Evolutionary conservation across 257 asterid genomes (phyloP), one percentile per base, ranked within the genome.

Genomic region (Lavandula angustifolia): DNA sequence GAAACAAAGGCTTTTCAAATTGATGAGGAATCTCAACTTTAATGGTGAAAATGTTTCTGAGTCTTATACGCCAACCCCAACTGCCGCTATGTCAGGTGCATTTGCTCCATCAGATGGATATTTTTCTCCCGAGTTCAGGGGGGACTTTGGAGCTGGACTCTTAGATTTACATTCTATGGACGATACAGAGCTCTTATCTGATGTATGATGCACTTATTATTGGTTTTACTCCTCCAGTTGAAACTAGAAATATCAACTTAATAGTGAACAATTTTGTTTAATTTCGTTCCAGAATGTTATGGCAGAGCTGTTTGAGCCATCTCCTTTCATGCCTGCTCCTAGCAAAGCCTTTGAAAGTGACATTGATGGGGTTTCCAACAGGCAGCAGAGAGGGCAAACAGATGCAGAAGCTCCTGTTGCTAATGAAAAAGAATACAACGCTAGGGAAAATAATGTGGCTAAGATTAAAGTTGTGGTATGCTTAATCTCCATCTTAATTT

Each of bases 91-190:
- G 75, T 74, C 86, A 27, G 89, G 85, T 66, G 83, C 83, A 62
- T 75, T 87, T 66, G 73, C 91, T 69, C 76, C 82, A n/a, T 64
- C 86, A 34, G 95, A 83, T 32, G 91, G 92, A 8, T 72, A 76
- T 61, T 81, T 82, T 75, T 84, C 96, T 66, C 95, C 97, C 4
- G 97, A 90, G 64, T 86, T 90, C 73, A 81, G 95, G 63, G 96
- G 95, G 60, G 97, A 94, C 66, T 87, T 90, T 64, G 99, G 99
- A 64, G 96, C 92, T 60, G 97, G 96, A 43, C 96, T 90, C 70
- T 74, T 94, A 82, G 99, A 94, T 76, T 82, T 94, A 62, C 97
- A 94, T 80, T 82, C 99, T 61, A 87, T 94, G 97, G 99, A 94
- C 76, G 97, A 94, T 66, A 94, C 97, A 0, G 99, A 94, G 75